phyloP scores from a whole-genome alignment of 108 stramenopile species.

The Pseudonitzschia pungens region DNA sequence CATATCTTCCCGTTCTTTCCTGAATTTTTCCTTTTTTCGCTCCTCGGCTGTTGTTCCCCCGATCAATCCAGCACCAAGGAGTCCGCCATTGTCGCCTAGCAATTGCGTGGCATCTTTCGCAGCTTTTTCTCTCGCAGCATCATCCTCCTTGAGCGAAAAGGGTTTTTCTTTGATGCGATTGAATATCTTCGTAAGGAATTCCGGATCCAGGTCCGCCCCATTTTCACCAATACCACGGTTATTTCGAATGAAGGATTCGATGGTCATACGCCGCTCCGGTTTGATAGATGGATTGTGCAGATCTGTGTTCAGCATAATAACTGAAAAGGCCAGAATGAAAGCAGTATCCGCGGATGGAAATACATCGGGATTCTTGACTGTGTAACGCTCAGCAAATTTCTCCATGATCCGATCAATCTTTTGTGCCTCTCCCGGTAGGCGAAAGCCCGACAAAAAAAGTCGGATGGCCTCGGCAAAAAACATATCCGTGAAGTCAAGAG shows the following conservation, averaged over 20 bases:
- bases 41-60: constrained; percentile 65
- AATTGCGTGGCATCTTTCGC: constrained; percentile 40
- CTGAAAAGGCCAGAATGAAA: constrained; percentile 97
- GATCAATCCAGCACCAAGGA: constrained; percentile 67
- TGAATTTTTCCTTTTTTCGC: constrained; percentile 75
- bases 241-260: constrained; percentile 89
- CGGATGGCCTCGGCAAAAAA: constrained; percentile 96
- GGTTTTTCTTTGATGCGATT: constrained; percentile 90
- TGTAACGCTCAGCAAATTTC: constrained; percentile 97
- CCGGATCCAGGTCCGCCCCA: constrained; percentile 90
- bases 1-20: constrained; percentile 95
- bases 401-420: constrained; percentile 99
- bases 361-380: constrained; percentile 79
- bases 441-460: constrained; percentile 93
- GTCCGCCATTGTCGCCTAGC: constrained; percentile 51
- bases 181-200: constrained; percentile 91
- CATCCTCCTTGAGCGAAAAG: constrained; percentile 97
- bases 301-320: constrained; percentile 99
- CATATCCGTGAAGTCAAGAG: constrained; percentile 86
- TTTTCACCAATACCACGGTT: constrained; percentile 96
- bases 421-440: constrained; percentile 99
- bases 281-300: constrained; percentile 98
- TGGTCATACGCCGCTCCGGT: constrained; percentile 92
- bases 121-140: constrained; percentile 69
- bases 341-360: constrained; percentile 98